A percentile compares a stretch with the other conserved stretches of the same genome.
Conservation (phyloP, 345 rosid species). For the Clarkia xantiana region DNA sequence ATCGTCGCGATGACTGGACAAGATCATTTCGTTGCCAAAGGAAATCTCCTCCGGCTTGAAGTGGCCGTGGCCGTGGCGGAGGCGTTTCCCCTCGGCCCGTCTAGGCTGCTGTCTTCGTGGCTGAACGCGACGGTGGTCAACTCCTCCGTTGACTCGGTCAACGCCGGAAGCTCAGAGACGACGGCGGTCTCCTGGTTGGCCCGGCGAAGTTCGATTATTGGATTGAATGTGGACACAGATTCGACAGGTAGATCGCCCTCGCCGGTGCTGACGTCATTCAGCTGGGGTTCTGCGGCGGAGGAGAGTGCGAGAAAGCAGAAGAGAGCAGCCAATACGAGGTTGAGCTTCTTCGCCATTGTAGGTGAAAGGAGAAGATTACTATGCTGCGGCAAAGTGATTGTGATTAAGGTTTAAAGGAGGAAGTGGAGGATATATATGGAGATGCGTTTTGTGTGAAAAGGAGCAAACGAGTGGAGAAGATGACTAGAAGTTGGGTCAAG, state of each 20-base stretch:
- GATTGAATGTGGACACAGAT: neutral
- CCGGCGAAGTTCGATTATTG: neutral
- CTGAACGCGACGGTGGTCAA: slow-evolving; percentile 2
- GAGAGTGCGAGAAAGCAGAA: slow-evolving; percentile 14
- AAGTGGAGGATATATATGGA: neutral
- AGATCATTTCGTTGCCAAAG: slow-evolving; percentile 29
- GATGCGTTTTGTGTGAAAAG: too few relatives aligned
- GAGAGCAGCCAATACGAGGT: slow-evolving; percentile 10
- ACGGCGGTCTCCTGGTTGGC: neutral
- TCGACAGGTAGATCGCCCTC: neutral
- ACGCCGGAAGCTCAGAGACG: neutral
- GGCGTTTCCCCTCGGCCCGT: slow-evolving; percentile 4
- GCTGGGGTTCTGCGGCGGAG: slow-evolving; percentile 2
- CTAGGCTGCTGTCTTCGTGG: slow-evolving; percentile 14
- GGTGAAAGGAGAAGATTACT: too few relatives aligned
- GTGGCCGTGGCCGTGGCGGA: slow-evolving; percentile 9
- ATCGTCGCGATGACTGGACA: slow-evolving; percentile 6
- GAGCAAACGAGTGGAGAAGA: too few relatives aligned
- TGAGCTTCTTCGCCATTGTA: slow-evolving; percentile 22
- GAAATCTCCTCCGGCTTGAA: slow-evolving; percentile 13
- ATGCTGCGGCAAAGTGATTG: neutral
- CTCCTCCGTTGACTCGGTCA: slow-evolving; percentile 1
- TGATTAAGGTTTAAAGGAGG: too few relatives aligned
- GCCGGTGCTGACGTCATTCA: neutral
- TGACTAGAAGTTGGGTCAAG: too few relatives aligned